Base-by-base conservation (phyloP, 2,329 filamentous ascomycete species). In the Aspergillus fructus region DNA sequence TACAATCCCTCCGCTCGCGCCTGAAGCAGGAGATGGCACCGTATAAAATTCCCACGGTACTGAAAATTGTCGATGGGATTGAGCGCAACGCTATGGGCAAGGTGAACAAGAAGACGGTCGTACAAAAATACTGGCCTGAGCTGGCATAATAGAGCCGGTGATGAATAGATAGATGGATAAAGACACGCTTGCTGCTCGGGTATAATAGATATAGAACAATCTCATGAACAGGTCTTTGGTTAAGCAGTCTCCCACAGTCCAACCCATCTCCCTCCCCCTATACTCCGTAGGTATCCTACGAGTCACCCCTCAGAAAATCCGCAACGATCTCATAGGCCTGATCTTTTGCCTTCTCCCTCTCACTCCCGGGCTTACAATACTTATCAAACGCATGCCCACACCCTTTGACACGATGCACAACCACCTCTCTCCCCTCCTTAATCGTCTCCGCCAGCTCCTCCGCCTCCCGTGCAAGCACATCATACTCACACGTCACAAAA, bases 41-140 rank as follows among this genome's bases (percentile, higher is more conserved):
- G 61, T 97, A 97, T 76, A 97, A 99, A 81, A 93, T 97, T 56
- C 94, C 94, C 0, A 91, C 94, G 71, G 87, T 96, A 59, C 79
- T 97, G 74, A 88, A 86, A 71, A 78, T 96, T 5, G 91, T 97
- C 17, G 87, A 90, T 47, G 76, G 85, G 40, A 72, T 72, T 41
- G 69, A 72, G 47, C 69, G 70, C 27, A 72, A 72, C 57, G 93
- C 93, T 33, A 99, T 99, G 94, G 94, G 94, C 43, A 99, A 99
- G 80, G 74, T 77, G 23, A 76, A 77, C 60, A 77, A 77, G 65
- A 76, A 75, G 61, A 65, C 65, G 17, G 66, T 77, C 17, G 59
- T 76, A 30, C 67, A 71, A 59, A 75, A 74, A 56, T 74, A 76
- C 59, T 76, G 70, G 70, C 70, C 70, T 15, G 64, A 66, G 9